Evolutionary conservation across 176 grass and related monocot species (phyloP).

Genomic region (Lolium perenne): DNA sequence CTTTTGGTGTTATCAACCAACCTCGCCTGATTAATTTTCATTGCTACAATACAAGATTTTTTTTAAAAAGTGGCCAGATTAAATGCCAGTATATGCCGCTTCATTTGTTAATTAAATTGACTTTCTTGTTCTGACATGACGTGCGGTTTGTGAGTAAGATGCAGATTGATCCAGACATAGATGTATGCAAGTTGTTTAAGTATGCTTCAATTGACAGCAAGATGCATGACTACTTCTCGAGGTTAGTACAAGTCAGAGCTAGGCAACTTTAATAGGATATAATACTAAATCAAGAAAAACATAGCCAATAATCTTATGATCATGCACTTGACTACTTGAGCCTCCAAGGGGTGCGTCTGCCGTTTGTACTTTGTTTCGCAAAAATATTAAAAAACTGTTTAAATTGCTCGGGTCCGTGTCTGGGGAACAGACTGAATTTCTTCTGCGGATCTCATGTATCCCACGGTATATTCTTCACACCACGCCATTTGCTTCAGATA

Average conservation of each 20-base stretch:
- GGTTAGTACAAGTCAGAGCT: background rate
- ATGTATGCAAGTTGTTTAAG: background rate
- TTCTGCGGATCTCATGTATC: slow-evolving; percentile 20
- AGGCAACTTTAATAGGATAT: slow-evolving; percentile 9
- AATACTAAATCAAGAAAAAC: background rate
- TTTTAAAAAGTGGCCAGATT: too few relatives aligned
- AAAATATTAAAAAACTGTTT: too few relatives aligned
- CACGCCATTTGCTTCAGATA: background rate
- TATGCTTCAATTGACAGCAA: background rate
- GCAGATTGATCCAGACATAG: background rate
- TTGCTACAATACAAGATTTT: background rate
- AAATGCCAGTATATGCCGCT: background rate
- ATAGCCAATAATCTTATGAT: background rate
- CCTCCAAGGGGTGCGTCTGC: too few relatives aligned
- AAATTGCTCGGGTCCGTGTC: background rate
- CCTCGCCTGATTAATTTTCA: background rate
- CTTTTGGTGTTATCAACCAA: background rate
- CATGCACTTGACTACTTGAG: too few relatives aligned
- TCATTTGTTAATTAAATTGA: background rate
- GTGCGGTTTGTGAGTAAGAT: background rate
- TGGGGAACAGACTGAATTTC: background rate
- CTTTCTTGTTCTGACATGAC: background rate
- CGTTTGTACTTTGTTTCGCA: too few relatives aligned
- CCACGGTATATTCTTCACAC: slow-evolving; percentile 21
- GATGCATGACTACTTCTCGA: background rate